phyloP scores from a whole-genome alignment of 768 basidiomycete species.

The Baorangia bicolor region DNA sequence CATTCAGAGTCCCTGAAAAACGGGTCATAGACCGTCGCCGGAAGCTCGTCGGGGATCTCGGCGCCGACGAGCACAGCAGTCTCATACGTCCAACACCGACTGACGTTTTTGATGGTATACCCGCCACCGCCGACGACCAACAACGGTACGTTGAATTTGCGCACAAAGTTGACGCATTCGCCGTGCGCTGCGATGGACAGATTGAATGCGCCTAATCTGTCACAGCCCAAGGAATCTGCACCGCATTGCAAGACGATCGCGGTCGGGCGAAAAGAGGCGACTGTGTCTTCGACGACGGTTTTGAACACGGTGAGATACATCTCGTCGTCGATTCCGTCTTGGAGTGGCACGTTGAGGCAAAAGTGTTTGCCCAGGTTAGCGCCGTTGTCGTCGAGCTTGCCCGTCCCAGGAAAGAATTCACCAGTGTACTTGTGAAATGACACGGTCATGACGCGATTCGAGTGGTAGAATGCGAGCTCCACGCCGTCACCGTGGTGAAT shows the following conservation, averaged over 20 bases:
- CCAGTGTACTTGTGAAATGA: constrained; percentile 99
- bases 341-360: constrained; percentile 89
- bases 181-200: constrained; percentile 96
- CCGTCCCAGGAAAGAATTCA: constrained; percentile 98
- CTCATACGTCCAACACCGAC: constrained; percentile 99
- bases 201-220: constrained; percentile 95
- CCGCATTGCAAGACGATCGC: constrained; percentile 96
- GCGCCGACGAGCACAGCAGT: constrained; percentile 89
- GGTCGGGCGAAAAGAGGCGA: constrained; percentile 82
- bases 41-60: constrained; percentile 81
- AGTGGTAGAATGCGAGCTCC: constrained; percentile 96
- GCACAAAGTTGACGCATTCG: constrained; percentile 96
- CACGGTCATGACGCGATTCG: constrained; percentile 97
- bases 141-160: constrained; percentile 87
- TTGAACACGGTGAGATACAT: constrained; percentile 97
- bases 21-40: constrained; percentile 84
- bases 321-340: constrained; percentile 96
- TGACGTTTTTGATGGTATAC: constrained; percentile 96
- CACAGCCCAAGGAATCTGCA: constrained; percentile 93
- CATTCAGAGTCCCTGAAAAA: constrained; percentile 92
- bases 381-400: constrained; percentile 92
- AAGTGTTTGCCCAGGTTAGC: constrained; percentile 90
- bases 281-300: constrained; percentile 91
- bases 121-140: constrained; percentile 94
- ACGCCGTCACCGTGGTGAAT: constrained; percentile 99